Percentiles rank a stretch among this genome's conserved stretches.
These are phyloP conservation scores for Rhodosorus marinus DNA, from an alignment of 23 red algal genomes.

Conservation along the genomic window DNA sequence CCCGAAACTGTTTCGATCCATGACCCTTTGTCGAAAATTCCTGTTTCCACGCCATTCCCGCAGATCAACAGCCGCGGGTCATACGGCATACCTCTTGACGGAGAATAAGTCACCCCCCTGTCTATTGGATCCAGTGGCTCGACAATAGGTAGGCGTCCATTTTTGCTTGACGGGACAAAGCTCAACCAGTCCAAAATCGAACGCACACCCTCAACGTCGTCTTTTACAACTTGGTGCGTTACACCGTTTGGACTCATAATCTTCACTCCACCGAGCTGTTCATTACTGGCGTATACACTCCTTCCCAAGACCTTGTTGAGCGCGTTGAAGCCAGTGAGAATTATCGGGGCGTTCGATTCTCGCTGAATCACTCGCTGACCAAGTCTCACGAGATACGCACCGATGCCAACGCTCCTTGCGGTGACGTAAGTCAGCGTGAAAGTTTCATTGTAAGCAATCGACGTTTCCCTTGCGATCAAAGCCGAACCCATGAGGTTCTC, in stretches of 20 bases:
- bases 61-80: slow-evolving; percentile 1
- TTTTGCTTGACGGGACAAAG: slow-evolving; percentile 45
- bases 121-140: slow-evolving; percentile 76
- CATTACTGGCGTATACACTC: slow-evolving; percentile 87
- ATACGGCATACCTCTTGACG: slow-evolving; percentile 3
- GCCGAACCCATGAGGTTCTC: slow-evolving; percentile 97
- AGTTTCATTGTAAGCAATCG: slow-evolving; percentile 66
- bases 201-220: slow-evolving; percentile 81
- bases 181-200: slow-evolving; percentile 82
- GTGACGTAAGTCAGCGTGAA: slow-evolving; percentile 94
- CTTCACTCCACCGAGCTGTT: slow-evolving; percentile 92
- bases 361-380: slow-evolving; percentile 95
- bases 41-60: not conserved
- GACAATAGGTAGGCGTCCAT: slow-evolving; percentile 41
- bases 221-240: slow-evolving; percentile 47
- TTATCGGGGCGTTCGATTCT: slow-evolving; percentile 81
- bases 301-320: slow-evolving; percentile 93
- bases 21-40: slow-evolving; percentile 84
- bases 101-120: slow-evolving; percentile 4
- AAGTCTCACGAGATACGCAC: slow-evolving; percentile 93
- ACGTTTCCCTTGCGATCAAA: slow-evolving; percentile 84
- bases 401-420: slow-evolving; percentile 88
- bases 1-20: slow-evolving; percentile 76
- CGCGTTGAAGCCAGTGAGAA: slow-evolving; percentile 88
- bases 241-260: slow-evolving; percentile 91